Evolutionary conservation across 2,329 filamentous ascomycete species (phyloP).

Genomic region (Apiospora pterosperma): DNA sequence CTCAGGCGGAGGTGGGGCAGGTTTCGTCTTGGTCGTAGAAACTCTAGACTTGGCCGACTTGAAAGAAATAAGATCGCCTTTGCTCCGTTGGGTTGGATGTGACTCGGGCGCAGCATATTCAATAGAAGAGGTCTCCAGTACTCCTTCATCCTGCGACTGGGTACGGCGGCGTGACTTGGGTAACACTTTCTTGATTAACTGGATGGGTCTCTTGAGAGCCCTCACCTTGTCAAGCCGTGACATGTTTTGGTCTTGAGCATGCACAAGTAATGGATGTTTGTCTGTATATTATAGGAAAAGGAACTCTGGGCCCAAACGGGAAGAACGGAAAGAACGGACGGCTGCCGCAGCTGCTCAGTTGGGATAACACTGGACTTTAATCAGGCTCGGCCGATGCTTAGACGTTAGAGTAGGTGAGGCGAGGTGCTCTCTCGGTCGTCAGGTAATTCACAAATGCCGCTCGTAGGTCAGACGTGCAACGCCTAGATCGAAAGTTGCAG

Average conservation of each 20-base stretch:
- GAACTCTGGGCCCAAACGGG: not conserved
- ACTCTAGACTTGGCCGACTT: slow-evolving; percentile 15
- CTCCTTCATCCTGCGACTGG: not conserved
- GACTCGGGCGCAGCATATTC: not conserved
- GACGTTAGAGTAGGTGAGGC: not conserved
- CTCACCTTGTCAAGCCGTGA: not conserved
- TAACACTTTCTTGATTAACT: slow-evolving; percentile 6
- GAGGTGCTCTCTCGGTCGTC: not conserved
- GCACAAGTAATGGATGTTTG: not conserved
- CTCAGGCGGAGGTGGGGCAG: slow-evolving; percentile 18
- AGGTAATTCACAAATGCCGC: not conserved
- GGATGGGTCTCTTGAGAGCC: not conserved
- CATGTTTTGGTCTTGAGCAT: not conserved
- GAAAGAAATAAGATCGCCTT: not conserved
- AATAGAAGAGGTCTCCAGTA: not conserved
- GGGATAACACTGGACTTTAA: not conserved
- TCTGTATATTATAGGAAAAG: not conserved
- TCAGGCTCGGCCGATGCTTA: not conserved
- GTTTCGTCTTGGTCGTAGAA: slow-evolving; percentile 11
- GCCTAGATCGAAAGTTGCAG: not conserved
- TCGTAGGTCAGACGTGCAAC: not conserved
- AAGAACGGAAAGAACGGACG: not conserved
- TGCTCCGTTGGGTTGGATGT: not conserved
- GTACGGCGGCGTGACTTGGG: not conserved
- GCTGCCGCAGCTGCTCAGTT: not conserved